phyloP scores from a whole-genome alignment of 75 land plant species.

The Ceratopteris richardii region DNA sequence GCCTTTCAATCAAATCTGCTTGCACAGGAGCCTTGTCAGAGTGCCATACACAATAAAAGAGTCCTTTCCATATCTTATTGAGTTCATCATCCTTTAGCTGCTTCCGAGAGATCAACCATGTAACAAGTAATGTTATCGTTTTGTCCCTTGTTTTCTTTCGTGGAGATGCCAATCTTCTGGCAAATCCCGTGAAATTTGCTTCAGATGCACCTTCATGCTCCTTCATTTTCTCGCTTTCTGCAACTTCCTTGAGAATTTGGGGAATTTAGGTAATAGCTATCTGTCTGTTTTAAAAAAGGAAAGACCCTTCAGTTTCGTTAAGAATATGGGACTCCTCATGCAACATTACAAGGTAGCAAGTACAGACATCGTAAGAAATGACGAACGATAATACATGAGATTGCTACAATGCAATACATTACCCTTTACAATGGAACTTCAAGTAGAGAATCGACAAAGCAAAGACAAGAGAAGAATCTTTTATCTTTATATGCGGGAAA shows the following conservation, averaged over 20 bases:
- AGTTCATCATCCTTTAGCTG: slow-evolving; percentile 48
- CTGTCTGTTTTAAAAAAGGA: background rate
- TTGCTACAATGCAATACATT: too few relatives aligned
- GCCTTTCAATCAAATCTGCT: slow-evolving; percentile 39
- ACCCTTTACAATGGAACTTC: too few relatives aligned
- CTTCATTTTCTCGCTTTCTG: background rate
- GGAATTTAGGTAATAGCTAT: background rate
- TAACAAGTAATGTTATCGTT: slow-evolving; percentile 36
- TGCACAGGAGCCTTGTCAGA: slow-evolving; percentile 68
- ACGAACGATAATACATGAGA: too few relatives aligned
- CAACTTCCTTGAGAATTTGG: too few relatives aligned
- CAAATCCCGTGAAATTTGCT: slow-evolving; percentile 20
- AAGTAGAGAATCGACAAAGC: too few relatives aligned
- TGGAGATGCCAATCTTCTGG: slow-evolving; percentile 59
- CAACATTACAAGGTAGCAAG: too few relatives aligned
- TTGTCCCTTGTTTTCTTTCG: slow-evolving; percentile 44
- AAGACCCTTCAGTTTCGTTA: too few relatives aligned
- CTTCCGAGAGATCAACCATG: slow-evolving; percentile 44
- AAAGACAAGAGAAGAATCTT: too few relatives aligned
- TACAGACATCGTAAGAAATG: too few relatives aligned
- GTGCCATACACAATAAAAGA: slow-evolving; percentile 94
- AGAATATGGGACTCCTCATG: too few relatives aligned
- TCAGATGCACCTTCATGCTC: too few relatives aligned
- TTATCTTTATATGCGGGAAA: too few relatives aligned
- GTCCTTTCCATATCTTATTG: slow-evolving; percentile 86